Conservation (phyloP, 345 rosid genomes). For the Populus alba region DNA sequence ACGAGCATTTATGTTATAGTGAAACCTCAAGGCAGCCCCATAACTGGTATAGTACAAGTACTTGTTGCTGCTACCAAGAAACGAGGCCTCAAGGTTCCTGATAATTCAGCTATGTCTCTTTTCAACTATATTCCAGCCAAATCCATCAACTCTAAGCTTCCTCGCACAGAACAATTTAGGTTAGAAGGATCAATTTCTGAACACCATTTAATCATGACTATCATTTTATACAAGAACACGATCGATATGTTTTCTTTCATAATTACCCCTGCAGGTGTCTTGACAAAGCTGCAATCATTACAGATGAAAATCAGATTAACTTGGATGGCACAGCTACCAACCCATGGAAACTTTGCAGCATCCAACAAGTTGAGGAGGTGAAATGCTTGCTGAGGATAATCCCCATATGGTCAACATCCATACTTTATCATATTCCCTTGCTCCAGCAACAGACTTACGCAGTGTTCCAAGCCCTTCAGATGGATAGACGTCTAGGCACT, state of each 20-base stretch:
- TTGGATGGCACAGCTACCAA: slow-evolving; percentile 44
- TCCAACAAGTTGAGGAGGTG: slow-evolving; percentile 68
- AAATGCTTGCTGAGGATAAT: slow-evolving; percentile 54
- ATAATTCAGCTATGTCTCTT: slow-evolving; percentile 7
- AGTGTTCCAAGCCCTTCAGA: slow-evolving; percentile 58
- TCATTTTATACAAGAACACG: background rate
- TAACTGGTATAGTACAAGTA: slow-evolving; percentile 33
- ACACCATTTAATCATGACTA: background rate
- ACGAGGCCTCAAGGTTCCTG: slow-evolving; percentile 10
- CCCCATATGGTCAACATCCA: slow-evolving; percentile 57
- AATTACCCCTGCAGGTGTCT: slow-evolving; percentile 34
- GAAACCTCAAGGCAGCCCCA: slow-evolving; percentile 43
- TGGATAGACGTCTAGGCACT: slow-evolving; percentile 40
- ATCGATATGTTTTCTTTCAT: background rate
- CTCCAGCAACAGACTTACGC: slow-evolving; percentile 57
- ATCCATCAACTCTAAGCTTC: slow-evolving; percentile 28
- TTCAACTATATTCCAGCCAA: slow-evolving; percentile 24
- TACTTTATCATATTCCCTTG: slow-evolving; percentile 37
- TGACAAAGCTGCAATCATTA: slow-evolving; percentile 60
- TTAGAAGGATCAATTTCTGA: background rate
- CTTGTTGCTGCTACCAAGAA: slow-evolving; percentile 32
- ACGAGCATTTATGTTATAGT: slow-evolving; percentile 35
- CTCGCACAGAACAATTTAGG: slow-evolving; percentile 32
- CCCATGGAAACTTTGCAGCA: slow-evolving; percentile 66
- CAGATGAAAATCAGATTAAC: slow-evolving; percentile 38